A percentile compares a stretch with the other conserved stretches of the same genome.
These are phyloP conservation scores for Stachybotrys chlorohalonatus DNA, from an alignment of 2,329 filamentous ascomycete genomes.

Conservation along the genomic window DNA sequence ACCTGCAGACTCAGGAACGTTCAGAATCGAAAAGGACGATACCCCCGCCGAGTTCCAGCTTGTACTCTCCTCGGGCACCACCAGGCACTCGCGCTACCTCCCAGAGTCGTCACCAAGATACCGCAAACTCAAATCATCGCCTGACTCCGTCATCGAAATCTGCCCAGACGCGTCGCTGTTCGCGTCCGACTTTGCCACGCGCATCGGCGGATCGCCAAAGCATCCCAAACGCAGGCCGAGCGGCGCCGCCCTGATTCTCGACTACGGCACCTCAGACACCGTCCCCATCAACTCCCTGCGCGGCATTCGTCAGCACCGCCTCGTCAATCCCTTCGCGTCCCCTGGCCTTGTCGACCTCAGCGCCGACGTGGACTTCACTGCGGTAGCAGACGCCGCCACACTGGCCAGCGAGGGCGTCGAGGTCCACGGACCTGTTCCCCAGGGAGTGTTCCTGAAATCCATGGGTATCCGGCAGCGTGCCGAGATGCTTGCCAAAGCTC, in stretches of 20 bases:
- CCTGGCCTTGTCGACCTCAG: slow-evolving; percentile 82
- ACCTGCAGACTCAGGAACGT: slow-evolving; percentile 43
- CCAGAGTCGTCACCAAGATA: slow-evolving; percentile 77
- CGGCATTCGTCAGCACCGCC: slow-evolving; percentile 70
- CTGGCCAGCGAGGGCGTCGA: slow-evolving; percentile 71
- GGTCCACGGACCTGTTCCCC: slow-evolving; percentile 84
- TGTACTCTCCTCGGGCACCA: slow-evolving; percentile 63
- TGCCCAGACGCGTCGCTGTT: slow-evolving; percentile 81
- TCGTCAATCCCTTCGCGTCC: slow-evolving; percentile 68
- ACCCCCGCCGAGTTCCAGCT: slow-evolving; percentile 78
- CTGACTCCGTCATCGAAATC: slow-evolving; percentile 73
- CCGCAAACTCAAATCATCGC: slow-evolving; percentile 57
- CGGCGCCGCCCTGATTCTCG: slow-evolving; percentile 88
- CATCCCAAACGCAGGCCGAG: slow-evolving; percentile 53
- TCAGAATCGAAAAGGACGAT: slow-evolving; percentile 39
- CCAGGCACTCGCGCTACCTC: slow-evolving; percentile 76
- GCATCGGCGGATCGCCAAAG: slow-evolving; percentile 63
- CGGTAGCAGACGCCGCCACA: slow-evolving; percentile 73
- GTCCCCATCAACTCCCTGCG: slow-evolving; percentile 85
- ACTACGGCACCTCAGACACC: slow-evolving; percentile 74
- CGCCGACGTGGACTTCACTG: slow-evolving; percentile 88
- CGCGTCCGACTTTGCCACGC: slow-evolving; percentile 68
- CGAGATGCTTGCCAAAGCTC: slow-evolving; percentile 49
- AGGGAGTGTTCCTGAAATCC: slow-evolving; percentile 66
- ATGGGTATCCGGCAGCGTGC: slow-evolving; percentile 82